phyloP scores from a whole-genome alignment of 331 rosid genomes.

The Quercus tomentella region DNA sequence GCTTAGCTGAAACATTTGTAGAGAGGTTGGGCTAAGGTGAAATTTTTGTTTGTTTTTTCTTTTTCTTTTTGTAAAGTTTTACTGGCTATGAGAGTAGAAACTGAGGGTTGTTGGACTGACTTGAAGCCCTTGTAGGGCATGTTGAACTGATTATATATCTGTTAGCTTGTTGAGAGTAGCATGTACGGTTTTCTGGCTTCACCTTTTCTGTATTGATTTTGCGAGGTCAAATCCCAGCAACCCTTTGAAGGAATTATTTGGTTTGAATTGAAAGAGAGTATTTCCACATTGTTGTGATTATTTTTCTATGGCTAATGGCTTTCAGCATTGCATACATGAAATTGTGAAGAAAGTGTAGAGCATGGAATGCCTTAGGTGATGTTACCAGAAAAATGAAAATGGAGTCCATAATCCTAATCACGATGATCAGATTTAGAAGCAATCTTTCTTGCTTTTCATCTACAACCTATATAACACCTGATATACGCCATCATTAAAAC shows the following conservation, averaged over 20 bases:
- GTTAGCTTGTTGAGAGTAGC: neutral
- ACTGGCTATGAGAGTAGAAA: neutral
- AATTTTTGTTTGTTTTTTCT: neutral
- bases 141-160: neutral
- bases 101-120: no score
- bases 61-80: neutral
- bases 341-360: neutral
- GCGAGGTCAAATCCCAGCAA: neutral
- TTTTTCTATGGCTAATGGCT: neutral
- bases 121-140: neutral
- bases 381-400: neutral
- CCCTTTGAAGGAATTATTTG: neutral
- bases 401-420: neutral
- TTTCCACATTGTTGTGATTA: neutral
- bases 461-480: no score
- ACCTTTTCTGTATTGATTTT: neutral
- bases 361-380: neutral
- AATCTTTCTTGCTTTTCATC: no score
- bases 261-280: neutral
- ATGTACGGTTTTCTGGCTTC: neutral
- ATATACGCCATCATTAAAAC: no score
- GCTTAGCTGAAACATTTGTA: conserved; percentile 62
- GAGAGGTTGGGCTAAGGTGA: conserved; percentile 65
- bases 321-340: neutral
- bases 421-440: neutral